Evolutionary conservation across 2,329 filamentous ascomycete genomes (phyloP).

Genomic region (Colletotrichum gigasporum): DNA sequence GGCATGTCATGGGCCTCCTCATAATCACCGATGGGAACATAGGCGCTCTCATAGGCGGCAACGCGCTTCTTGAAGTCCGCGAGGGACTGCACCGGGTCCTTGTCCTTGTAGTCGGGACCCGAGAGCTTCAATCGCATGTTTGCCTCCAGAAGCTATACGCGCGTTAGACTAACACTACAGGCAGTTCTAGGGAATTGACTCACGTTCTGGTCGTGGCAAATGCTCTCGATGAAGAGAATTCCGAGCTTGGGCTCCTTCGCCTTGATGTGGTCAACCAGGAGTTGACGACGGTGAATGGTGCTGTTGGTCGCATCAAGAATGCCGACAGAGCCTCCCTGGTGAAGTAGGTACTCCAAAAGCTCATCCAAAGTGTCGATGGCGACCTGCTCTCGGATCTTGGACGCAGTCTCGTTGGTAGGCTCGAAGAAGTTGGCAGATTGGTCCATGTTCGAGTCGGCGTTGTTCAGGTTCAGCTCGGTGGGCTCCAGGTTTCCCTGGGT

Average conservation of each 20-base stretch:
- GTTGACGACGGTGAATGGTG: constrained; percentile 84
- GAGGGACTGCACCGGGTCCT: constrained; percentile 86
- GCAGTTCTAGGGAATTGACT: constrained; percentile 33
- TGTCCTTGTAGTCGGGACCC: constrained; percentile 94
- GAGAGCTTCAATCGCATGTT: constrained; percentile 98
- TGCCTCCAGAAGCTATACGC: constrained; percentile 79
- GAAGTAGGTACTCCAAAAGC: constrained; percentile 86
- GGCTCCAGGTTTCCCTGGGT: constrained; percentile 51
- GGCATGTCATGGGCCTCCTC: constrained; percentile 92
- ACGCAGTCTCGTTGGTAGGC: constrained; percentile 83
- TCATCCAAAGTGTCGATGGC: constrained; percentile 94
- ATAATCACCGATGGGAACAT: constrained; percentile 87
- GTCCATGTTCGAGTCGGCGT: constrained; percentile 64
- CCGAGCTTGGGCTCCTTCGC: constrained; percentile 86
- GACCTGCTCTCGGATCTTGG: constrained; percentile 87
- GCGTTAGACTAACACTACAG: constrained; percentile 14
- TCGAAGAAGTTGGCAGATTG: constrained; percentile 96
- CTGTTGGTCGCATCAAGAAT: constrained; percentile 98
- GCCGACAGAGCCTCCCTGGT: constrained; percentile 85
- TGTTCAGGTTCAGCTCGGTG: constrained; percentile 46
- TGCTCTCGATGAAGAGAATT: constrained; percentile 94
- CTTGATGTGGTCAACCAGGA: constrained; percentile 85
- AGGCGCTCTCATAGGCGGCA: constrained; percentile 91
- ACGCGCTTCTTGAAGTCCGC: constrained; percentile 94
- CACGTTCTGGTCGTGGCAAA: constrained; percentile 82